These are phyloP conservation scores for Shiraia bambusicola DNA, from an alignment of 2,329 filamentous ascomycete species.

Conservation along the genomic window DNA sequence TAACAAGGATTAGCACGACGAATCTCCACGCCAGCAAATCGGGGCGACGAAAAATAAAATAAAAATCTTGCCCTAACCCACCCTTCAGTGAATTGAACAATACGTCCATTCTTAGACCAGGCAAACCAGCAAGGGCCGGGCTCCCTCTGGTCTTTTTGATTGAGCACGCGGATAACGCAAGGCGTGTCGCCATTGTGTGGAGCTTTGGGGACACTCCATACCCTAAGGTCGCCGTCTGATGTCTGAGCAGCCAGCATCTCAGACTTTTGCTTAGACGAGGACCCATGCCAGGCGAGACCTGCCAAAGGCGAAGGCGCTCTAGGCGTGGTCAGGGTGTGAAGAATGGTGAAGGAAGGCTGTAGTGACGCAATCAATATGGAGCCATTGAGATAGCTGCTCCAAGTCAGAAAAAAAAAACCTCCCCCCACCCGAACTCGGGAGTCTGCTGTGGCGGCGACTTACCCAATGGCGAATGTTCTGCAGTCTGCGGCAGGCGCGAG, in stretches of 20 bases:
- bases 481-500: conserved; percentile 87
- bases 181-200: conserved; percentile 69
- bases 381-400: conserved; percentile 82
- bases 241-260: conserved; percentile 97
- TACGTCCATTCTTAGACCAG: conserved; percentile 97
- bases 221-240: conserved; percentile 84
- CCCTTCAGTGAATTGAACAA: conserved; percentile 90
- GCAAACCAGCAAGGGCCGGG: conserved; percentile 90
- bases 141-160: conserved; percentile 71
- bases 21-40: conserved; percentile 10
- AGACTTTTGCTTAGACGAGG: conserved; percentile 91
- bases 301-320: conserved; percentile 84
- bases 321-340: conserved; percentile 87
- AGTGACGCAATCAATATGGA: conserved; percentile 87
- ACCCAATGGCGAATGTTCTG: conserved; percentile 95
- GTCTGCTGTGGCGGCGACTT: conserved; percentile 33
- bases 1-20: conserved; percentile 22
- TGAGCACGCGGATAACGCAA: conserved; percentile 85
- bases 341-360: conserved; percentile 87
- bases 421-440: background rate
- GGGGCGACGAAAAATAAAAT: too few relatives aligned
- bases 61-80: too few relatives aligned
- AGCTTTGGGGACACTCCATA: conserved; percentile 93
- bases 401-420: conserved; percentile 24
- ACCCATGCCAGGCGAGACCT: conserved; percentile 90